Percentiles rank a stretch among this genome's conserved stretches.
These are phyloP conservation scores for Plicaturopsis crispa DNA, from an alignment of 768 basidiomycete genomes.

Conservation along the genomic window DNA sequence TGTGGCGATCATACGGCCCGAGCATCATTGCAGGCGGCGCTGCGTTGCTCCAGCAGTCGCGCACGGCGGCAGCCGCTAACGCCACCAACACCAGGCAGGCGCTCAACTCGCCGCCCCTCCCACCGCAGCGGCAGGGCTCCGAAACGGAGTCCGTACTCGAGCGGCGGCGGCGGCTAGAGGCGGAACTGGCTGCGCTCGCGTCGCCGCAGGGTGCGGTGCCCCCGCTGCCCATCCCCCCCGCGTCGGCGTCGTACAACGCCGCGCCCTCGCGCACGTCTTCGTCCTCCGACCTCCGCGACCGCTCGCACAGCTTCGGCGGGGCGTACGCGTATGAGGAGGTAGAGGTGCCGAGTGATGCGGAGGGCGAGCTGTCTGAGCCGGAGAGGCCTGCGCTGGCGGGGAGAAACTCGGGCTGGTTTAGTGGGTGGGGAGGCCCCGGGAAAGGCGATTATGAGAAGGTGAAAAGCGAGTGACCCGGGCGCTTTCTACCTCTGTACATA, in stretches of 20 bases:
- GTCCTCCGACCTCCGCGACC: slow-evolving; percentile 34
- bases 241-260: slow-evolving; percentile 21
- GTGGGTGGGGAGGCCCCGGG: slow-evolving; percentile 31
- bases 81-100: slow-evolving; percentile 21
- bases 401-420: slow-evolving; percentile 38
- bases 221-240: slow-evolving; percentile 23
- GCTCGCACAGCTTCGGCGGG: slow-evolving; percentile 30
- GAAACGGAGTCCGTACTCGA: slow-evolving; percentile 29
- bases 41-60: slow-evolving; percentile 48
- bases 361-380: slow-evolving; percentile 15
- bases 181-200: slow-evolving; percentile 46
- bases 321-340: slow-evolving; percentile 59
- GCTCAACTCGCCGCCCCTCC: slow-evolving; percentile 14
- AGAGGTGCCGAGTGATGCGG: slow-evolving; percentile 63
- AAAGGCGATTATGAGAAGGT: slow-evolving; percentile 40
- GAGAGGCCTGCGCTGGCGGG: background rate
- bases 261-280: slow-evolving; percentile 31
- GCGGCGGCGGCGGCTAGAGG: slow-evolving; percentile 44
- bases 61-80: slow-evolving; percentile 25
- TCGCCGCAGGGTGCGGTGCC: slow-evolving; percentile 19
- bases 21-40: slow-evolving; percentile 61
- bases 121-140: slow-evolving; percentile 17
- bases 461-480: slow-evolving; percentile 37
- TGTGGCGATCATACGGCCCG: slow-evolving; percentile 81
- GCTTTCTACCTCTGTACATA: slow-evolving; percentile 2